These are phyloP conservation scores for Aspergillus sp. DNA, from an alignment of 2,329 filamentous ascomycete genomes.

Conservation along the genomic window DNA sequence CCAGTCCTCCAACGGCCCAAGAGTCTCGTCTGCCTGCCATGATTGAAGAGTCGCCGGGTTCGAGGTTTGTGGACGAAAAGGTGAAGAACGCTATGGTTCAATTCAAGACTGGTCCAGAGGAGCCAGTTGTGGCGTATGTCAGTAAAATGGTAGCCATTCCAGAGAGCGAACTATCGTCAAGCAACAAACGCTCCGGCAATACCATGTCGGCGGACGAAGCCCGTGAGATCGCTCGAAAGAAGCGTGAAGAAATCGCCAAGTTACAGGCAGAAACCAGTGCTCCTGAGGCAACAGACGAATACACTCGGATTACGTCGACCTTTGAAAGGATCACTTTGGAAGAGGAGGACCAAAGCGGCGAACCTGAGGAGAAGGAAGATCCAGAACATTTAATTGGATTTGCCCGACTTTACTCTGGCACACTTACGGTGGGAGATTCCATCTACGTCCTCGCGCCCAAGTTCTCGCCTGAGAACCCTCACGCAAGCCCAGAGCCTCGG, in stretches of 20 bases:
- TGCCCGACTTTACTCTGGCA: slow-evolving; percentile 89
- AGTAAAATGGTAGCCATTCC: slow-evolving; percentile 98
- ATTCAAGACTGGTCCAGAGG: slow-evolving; percentile 68
- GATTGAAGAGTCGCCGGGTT: slow-evolving; percentile 75
- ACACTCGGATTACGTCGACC: slow-evolving; percentile 59
- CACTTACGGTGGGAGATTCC: slow-evolving; percentile 81
- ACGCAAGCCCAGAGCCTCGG: slow-evolving; percentile 69
- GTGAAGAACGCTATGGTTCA: slow-evolving; percentile 79
- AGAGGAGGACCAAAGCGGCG: slow-evolving; percentile 49
- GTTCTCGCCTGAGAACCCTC: slow-evolving; percentile 77
- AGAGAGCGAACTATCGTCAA: slow-evolving; percentile 85
- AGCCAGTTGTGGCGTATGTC: slow-evolving; percentile 88
- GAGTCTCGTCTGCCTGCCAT: slow-evolving; percentile 75
- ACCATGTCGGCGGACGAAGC: slow-evolving; percentile 85
- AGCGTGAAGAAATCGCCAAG: slow-evolving; percentile 82
- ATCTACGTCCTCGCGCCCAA: slow-evolving; percentile 92
- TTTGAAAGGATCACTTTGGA: slow-evolving; percentile 61
- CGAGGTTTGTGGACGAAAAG: slow-evolving; percentile 64
- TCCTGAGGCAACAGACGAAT: slow-evolving; percentile 44
- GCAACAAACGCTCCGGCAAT: slow-evolving; percentile 68
- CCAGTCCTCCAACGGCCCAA: slow-evolving; percentile 79
- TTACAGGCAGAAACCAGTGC: slow-evolving; percentile 62
- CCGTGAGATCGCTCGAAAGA: slow-evolving; percentile 79
- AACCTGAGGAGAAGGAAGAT: slow-evolving; percentile 63
- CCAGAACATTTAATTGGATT: slow-evolving; percentile 92